phyloP scores from a whole-genome alignment of 1,284 basidiomycete genomes.

The Cutaneotrichosporon sp. region DNA sequence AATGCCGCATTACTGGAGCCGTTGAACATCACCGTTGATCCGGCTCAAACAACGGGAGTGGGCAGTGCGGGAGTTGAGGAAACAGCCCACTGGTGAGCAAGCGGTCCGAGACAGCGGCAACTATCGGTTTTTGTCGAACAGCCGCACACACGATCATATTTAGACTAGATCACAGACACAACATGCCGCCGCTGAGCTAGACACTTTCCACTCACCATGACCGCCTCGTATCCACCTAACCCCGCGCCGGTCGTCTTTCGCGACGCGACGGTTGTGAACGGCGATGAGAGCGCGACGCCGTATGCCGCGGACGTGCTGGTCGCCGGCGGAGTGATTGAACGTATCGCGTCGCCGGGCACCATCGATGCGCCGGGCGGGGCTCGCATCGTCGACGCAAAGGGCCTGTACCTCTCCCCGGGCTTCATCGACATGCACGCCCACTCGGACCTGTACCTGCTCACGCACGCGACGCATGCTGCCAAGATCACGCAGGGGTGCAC shows the following conservation, averaged over 20 bases:
- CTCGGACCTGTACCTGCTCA: conserved; percentile 42
- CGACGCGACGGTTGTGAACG: conserved; percentile 28
- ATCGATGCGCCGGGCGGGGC: not conserved
- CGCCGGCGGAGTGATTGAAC: conserved; percentile 22
- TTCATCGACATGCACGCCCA: conserved; percentile 49
- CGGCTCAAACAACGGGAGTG: too few species aligned
- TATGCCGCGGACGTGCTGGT: conserved; percentile 36
- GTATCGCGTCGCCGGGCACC: conserved; percentile 11
- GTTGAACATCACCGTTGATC: too few species aligned
- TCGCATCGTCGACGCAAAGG: conserved; percentile 25
- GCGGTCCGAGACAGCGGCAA: too few species aligned
- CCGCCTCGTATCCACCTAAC: not conserved
- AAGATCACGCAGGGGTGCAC: conserved; percentile 46
- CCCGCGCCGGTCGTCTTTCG: conserved; percentile 22
- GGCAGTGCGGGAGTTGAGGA: too few species aligned
- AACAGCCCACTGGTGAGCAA: too few species aligned
- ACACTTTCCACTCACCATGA: not conserved
- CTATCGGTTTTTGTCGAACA: too few species aligned
- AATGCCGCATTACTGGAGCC: too few species aligned
- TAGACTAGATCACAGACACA: too few species aligned
- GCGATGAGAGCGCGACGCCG: conserved; percentile 25
- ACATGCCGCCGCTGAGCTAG: too few species aligned
- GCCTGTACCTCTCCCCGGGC: conserved; percentile 37
- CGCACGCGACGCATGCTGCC: conserved; percentile 38
- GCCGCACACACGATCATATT: too few species aligned